Base-by-base conservation (phyloP, 495 filamentous ascomycete species). In the Lasiosphaeria hispida region DNA sequence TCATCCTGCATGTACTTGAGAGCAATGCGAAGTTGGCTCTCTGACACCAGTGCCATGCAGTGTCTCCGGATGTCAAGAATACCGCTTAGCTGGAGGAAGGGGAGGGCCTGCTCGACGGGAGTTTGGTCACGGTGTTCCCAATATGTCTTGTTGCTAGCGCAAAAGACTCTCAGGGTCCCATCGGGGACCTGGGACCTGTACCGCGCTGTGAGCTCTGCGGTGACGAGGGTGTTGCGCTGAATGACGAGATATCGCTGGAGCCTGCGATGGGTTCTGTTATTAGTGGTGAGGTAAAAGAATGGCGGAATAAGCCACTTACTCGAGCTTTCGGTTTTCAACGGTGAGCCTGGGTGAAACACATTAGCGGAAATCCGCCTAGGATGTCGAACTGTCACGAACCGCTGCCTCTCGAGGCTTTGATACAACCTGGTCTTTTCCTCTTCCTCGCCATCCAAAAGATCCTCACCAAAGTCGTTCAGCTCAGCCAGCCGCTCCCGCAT, bases 21-120 rank as follows among this genome's bases (percentile, higher is more conserved):
- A 0, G 66, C 67, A 30, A 66, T 58, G 10, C 62, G 59, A 48
- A 67, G 63, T 45, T 73, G 71, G 49, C 67, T 68, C 19, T 74
- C 58, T n/a, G 69, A 71, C 4, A 77, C 70, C 34, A 76, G 65
- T 4, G 63, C 47, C 30, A 72, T 67, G 58, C 72, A 75, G 47
- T 75, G 64, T 48, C 45, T 64, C 10, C 73, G 69, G 0, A 75
- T 19, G 19, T 51, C 42, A 4, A 73, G 8, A 40, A 75, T 71
- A 7, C 71, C 72, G 51, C 73, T 76, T 2, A 77, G 65, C 10
- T 59, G 10, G 43, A 77, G 67, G 37, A 57, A 62, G 4, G 65
- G 69, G 30, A 69, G 52, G 7, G 64, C 57, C 30, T 44, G 37
- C 2, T 19, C 38, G 17, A 55, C 49, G 40, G 49, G 64, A 3